These are phyloP conservation scores for Penicillium oxalicum DNA, from an alignment of 2,329 filamentous ascomycete genomes.

Conservation along the genomic window DNA sequence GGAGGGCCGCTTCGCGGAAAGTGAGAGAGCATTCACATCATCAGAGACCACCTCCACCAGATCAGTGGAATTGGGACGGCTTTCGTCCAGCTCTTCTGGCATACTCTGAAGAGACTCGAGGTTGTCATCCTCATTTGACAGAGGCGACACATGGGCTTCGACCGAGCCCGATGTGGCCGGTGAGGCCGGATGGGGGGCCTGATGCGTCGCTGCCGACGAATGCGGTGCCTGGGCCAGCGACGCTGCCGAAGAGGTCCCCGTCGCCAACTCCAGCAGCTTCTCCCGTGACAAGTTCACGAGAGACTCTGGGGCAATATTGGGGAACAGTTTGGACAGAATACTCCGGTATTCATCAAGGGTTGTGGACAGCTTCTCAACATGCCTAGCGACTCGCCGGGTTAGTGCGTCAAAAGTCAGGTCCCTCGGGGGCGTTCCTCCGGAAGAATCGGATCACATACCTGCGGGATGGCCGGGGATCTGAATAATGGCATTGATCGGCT, in stretches of 20 bases:
- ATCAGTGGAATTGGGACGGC: conserved; percentile 47
- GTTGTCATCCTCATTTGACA: conserved; percentile 47
- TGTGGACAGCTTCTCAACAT: conserved; percentile 56
- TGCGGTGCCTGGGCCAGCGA: conserved; percentile 11
- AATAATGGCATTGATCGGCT: conserved; percentile 71
- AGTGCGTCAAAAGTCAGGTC: not conserved
- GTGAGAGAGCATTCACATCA: conserved; percentile 64
- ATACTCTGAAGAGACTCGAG: conserved; percentile 63
- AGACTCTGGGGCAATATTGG: conserved; percentile 51
- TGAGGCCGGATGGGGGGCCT: conserved; percentile 30
- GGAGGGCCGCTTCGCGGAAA: conserved; percentile 53
- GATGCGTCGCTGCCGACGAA: conserved; percentile 15
- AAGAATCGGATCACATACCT: conserved; percentile 51
- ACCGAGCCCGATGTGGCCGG: conserved; percentile 46
- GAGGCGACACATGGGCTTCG: conserved; percentile 37
- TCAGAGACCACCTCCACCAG: conserved; percentile 60
- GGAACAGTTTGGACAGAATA: conserved; percentile 58
- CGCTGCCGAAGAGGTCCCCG: conserved; percentile 27
- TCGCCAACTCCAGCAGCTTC: conserved; percentile 51
- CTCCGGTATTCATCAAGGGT: conserved; percentile 60
- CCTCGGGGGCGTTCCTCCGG: conserved; percentile 11
- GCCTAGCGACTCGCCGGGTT: conserved; percentile 16
- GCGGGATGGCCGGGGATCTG: conserved; percentile 72
- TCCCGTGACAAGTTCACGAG: conserved; percentile 51
- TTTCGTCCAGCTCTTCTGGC: conserved; percentile 54